Evolutionary conservation across 495 filamentous ascomycete genomes (phyloP).

Genomic region (Pyrenula aspistea): DNA sequence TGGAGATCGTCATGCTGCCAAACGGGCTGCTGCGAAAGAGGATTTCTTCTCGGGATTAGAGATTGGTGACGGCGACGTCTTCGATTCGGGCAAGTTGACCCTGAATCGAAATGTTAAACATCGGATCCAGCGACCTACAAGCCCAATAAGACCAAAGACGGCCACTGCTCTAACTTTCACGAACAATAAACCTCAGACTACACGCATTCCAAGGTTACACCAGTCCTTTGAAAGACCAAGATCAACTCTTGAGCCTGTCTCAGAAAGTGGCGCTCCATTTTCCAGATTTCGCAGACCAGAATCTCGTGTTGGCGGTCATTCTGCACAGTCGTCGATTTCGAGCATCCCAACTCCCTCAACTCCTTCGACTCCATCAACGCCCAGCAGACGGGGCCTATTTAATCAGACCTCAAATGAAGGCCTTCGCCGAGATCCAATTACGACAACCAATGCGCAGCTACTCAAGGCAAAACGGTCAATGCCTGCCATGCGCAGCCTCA

Average conservation of each 20-base stretch:
- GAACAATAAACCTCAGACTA: constrained; percentile 46
- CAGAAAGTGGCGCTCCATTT: constrained; percentile 72
- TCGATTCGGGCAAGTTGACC: constrained; percentile 65
- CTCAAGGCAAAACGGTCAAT: constrained; percentile 80
- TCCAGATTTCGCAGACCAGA: constrained; percentile 44
- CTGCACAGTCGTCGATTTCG: constrained; percentile 52
- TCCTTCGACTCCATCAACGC: constrained; percentile 35
- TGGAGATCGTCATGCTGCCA: constrained; percentile 17
- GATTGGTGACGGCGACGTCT: constrained; percentile 69
- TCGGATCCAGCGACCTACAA: constrained; percentile 52
- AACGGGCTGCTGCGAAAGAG: constrained; percentile 41
- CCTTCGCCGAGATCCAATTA: constrained; percentile 46
- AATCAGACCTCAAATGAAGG: constrained; percentile 42
- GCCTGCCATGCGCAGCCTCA: constrained; percentile 55
- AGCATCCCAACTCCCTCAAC: constrained; percentile 49
- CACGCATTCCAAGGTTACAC: constrained; percentile 53
- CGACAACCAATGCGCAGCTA: constrained; percentile 53
- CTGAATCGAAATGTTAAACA: constrained; percentile 91
- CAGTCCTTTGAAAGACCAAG: constrained; percentile 50
- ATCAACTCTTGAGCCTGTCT: constrained; percentile 84
- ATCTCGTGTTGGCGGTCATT: constrained; percentile 51
- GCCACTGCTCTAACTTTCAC: constrained; percentile 86
- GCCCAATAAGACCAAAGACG: constrained; percentile 54
- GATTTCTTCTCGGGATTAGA: constrained; percentile 85
- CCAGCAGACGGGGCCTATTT: constrained; percentile 45